These are phyloP conservation scores for Niveomyces coronatus DNA, from an alignment of 2,329 filamentous ascomycete species.

Conservation along the genomic window DNA sequence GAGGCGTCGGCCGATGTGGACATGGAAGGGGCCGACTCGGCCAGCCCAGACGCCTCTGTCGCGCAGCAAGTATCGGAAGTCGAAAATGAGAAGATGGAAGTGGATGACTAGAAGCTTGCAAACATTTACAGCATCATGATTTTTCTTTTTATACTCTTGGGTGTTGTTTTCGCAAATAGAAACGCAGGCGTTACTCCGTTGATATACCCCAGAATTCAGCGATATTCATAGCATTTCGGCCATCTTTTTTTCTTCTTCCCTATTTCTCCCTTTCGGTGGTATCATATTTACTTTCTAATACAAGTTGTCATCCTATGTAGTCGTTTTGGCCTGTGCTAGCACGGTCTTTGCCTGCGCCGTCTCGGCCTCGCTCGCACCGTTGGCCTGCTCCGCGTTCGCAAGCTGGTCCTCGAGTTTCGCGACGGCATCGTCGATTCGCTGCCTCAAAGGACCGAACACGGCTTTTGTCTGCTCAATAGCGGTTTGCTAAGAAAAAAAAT, in stretches of 20 bases:
- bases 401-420: conserved; percentile 66
- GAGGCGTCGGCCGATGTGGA: conserved; percentile 30
- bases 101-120: conserved; percentile 38
- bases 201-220: no score
- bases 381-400: conserved; percentile 47
- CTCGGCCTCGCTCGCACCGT: conserved; percentile 37
- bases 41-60: conserved; percentile 12
- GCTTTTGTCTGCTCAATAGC: conserved; percentile 82
- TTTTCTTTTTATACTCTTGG: no score
- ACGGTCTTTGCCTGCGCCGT: conserved; percentile 45
- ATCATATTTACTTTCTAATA: conserved; percentile 9
- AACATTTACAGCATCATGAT: neutral
- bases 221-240: no score
- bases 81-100: conserved; percentile 50
- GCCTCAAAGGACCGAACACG: conserved; percentile 62
- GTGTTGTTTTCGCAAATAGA: no score
- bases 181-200: no score
- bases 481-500: conserved; percentile 45
- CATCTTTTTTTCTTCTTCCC: neutral
- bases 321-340: conserved; percentile 37
- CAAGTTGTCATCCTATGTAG: neutral
- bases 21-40: neutral
- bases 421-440: conserved; percentile 62
- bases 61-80: conserved; percentile 39
- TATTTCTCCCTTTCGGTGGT: conserved; percentile 11